A percentile compares a stretch with the other conserved stretches of the same genome.
These are phyloP conservation scores for Artomyces pyxidatus DNA, from an alignment of 768 basidiomycete genomes.

Conservation along the genomic window DNA sequence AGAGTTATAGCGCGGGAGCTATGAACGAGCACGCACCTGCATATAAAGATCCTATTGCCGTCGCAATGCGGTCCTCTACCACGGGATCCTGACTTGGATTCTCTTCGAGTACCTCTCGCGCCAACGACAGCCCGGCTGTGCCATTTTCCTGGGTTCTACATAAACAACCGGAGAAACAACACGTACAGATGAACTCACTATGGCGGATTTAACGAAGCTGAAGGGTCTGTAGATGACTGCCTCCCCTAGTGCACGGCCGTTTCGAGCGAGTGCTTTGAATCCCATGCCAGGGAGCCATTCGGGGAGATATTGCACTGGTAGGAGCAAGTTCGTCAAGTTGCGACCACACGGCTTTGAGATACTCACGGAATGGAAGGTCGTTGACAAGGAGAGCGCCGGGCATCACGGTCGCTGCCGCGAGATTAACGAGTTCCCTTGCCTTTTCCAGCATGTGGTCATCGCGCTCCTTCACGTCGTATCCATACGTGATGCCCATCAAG, in stretches of 20 bases:
- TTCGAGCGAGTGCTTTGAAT: constrained; percentile 53
- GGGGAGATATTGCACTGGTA: constrained; percentile 45
- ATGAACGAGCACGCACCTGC: background rate
- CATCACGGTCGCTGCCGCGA: background rate
- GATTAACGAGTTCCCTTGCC: background rate
- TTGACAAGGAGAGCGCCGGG: background rate
- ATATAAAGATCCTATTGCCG: background rate
- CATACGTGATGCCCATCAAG: background rate
- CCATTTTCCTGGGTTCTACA: background rate
- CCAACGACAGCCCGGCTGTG: background rate
- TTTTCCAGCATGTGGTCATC: background rate
- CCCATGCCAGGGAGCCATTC: constrained; percentile 59
- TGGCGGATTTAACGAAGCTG: constrained; percentile 44
- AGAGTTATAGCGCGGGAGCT: background rate
- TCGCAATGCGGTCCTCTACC: background rate
- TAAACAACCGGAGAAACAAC: background rate
- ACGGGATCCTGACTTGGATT: background rate
- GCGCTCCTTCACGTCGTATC: background rate
- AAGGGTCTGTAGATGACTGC: constrained; percentile 60
- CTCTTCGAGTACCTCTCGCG: background rate
- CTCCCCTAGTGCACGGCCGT: constrained; percentile 58
- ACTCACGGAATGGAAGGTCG: background rate
- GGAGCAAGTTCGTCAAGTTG: too few species aligned
- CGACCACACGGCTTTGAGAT: too few species aligned
- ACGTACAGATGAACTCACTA: constrained; percentile 29